A percentile compares a stretch with the other conserved stretches of the same genome.
These are phyloP conservation scores for Straminergon stramineum DNA, from an alignment of 225 moss, liverwort and hornwort species.

Conservation along the genomic window DNA sequence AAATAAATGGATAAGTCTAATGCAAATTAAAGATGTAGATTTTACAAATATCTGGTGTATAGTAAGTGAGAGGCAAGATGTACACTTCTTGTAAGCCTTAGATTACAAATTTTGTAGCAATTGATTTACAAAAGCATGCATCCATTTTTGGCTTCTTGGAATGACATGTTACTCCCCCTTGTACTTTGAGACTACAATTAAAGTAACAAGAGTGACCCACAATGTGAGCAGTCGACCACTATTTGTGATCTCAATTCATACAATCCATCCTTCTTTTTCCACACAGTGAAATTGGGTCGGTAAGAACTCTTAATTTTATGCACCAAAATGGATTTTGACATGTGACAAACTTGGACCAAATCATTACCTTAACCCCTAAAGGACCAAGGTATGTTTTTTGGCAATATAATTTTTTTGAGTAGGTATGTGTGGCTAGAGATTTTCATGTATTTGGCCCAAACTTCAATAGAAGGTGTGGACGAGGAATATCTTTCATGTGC, in stretches of 20 bases:
- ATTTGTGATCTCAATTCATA: fast-evolving
- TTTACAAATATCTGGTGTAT: background rate
- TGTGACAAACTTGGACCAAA: too few relatives aligned
- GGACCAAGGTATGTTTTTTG: too few relatives aligned
- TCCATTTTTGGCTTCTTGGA: background rate
- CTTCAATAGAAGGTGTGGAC: too few relatives aligned
- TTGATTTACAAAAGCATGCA: background rate
- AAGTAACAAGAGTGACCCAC: fast-evolving
- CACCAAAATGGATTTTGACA: too few relatives aligned
- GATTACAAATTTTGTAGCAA: background rate
- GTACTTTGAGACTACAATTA: background rate
- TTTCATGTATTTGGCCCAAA: too few relatives aligned
- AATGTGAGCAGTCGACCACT: background rate
- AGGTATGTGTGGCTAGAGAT: too few relatives aligned
- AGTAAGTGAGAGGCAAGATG: background rate
- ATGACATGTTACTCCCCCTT: background rate
- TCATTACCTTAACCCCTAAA: too few relatives aligned
- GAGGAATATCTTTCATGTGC: too few relatives aligned
- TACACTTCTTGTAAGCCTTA: background rate
- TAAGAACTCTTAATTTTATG: too few relatives aligned
- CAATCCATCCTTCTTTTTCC: background rate
- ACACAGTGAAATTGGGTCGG: background rate
- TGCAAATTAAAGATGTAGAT: background rate
- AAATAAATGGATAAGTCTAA: background rate
- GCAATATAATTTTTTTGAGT: too few relatives aligned